Percentiles rank a stretch among this genome's conserved stretches.
phyloP scores from a whole-genome alignment of 345 rosid genomes.

The Tarenaya hassleriana region DNA sequence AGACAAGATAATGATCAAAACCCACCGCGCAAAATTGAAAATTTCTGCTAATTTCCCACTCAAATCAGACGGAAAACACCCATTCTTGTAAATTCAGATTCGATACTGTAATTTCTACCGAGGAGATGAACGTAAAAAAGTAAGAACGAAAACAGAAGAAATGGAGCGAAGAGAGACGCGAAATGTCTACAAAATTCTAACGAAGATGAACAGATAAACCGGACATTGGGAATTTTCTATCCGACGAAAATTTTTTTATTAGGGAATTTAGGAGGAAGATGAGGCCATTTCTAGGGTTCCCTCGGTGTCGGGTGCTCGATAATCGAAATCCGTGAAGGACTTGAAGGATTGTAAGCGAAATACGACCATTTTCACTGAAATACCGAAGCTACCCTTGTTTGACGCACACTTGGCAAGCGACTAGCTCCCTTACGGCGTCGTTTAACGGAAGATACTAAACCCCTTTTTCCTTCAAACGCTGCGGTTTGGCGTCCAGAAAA shows the following conservation, averaged over 20 bases:
- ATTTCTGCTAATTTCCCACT: too few relatives aligned
- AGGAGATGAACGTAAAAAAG: constrained; percentile 10
- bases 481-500: neutral
- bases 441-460: constrained; percentile 6
- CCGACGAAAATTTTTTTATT: neutral
- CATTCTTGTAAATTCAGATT: too few relatives aligned
- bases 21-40: constrained; percentile 1
- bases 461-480: neutral
- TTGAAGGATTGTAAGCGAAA: constrained; percentile 17
- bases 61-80: too few relatives aligned
- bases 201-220: constrained; percentile 5
- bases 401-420: neutral
- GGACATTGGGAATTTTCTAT: constrained; percentile 13
- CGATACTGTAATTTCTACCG: neutral
- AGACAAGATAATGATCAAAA: constrained; percentile 14
- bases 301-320: constrained; percentile 15
- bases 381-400: constrained; percentile 22
- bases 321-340: constrained; percentile 16
- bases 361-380: neutral
- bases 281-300: constrained; percentile 47
- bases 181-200: neutral
- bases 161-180: neutral
- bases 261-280: constrained; percentile 18
- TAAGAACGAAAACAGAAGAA: constrained; percentile 11
- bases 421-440: constrained; percentile 12